Percentiles rank a stretch among this genome's conserved stretches.
Evolutionary conservation across 176 grass and related monocot genomes (phyloP).

Genomic region (Ampelocalamus luodianensis): DNA sequence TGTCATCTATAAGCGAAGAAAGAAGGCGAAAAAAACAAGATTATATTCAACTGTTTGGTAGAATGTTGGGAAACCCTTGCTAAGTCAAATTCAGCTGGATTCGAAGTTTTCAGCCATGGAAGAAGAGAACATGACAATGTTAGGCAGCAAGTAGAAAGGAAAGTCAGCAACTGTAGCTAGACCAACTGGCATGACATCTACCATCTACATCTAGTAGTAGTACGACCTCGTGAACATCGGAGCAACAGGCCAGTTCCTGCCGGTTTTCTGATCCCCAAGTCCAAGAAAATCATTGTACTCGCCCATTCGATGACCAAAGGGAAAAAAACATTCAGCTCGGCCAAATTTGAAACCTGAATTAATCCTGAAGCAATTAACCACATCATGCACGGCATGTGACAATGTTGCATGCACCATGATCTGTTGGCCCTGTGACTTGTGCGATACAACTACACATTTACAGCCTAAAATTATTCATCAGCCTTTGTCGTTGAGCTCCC

Average conservation of each 20-base stretch:
- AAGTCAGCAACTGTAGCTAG: background rate
- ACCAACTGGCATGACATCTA: background rate
- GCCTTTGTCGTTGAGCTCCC: constrained; percentile 7
- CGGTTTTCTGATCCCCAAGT: no score
- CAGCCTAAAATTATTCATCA: constrained; percentile 5
- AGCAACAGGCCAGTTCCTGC: background rate
- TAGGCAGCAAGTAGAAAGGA: background rate
- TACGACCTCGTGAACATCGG: background rate
- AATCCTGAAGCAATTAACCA: constrained; percentile 2
- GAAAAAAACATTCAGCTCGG: background rate
- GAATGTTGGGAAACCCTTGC: background rate
- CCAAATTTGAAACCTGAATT: constrained; percentile 6
- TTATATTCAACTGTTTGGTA: background rate
- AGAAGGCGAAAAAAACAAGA: background rate
- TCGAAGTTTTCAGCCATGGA: background rate
- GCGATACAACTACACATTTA: constrained; percentile 16
- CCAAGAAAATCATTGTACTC: background rate
- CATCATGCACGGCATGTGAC: background rate
- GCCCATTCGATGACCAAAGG: background rate
- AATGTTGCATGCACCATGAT: background rate
- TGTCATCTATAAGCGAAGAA: background rate
- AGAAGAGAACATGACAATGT: background rate
- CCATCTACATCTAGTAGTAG: no score
- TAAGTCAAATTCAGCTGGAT: background rate
- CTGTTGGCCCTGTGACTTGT: background rate